Base-by-base conservation (phyloP, 2,329 filamentous ascomycete genomes). In the Neurospora sp. region DNA sequence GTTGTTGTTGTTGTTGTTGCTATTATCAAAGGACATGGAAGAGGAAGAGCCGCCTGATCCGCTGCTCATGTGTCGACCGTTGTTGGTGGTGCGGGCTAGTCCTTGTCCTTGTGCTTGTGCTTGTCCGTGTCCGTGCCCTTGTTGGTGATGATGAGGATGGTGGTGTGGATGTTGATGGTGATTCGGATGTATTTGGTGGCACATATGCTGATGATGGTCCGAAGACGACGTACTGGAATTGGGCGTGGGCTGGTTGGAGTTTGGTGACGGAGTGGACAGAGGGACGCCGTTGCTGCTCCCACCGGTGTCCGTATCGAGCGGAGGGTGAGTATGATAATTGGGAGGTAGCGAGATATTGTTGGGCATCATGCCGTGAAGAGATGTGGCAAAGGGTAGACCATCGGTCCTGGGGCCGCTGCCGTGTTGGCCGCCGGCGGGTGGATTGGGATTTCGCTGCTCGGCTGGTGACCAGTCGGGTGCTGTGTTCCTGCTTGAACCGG, bases 221-320 rank as follows among this genome's bases (percentile, higher is more conserved):
- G 84, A 84, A 62, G 52, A 62, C 1, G 81, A 77, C 6, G 79
- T 80, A 74, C 84, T 87, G 4, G 87, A 89, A 74, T 86, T 88
- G 3, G 87, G 87, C 11, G 87, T 89, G 28, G 83, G 86, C n/a
- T 84, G 80, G 71, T 82, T 86, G 2, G 86, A 88, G 19, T 86
- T 85, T 2, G 85, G 82, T 0, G 86, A 87, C 3, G 79, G 80
- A 40, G 72, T 74, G 0, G 83, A 84, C 69, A 83, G 15, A 2
- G 52, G 52, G 8, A 62, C 23, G 52, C 23, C 52, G 8, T 85
- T 84, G 68, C 83, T 84, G 28, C 79, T 79, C 17, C 82, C 84
- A 68, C 78, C 80, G 57, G 76, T 78, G 38, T 83, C 82, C 39
- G 77, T 78, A n/a, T 83, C 83, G 23, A 78, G 79, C 10, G 80